These are phyloP conservation scores for Arthroderma uncinatum DNA, from an alignment of 2,329 filamentous ascomycete genomes.

Conservation along the genomic window DNA sequence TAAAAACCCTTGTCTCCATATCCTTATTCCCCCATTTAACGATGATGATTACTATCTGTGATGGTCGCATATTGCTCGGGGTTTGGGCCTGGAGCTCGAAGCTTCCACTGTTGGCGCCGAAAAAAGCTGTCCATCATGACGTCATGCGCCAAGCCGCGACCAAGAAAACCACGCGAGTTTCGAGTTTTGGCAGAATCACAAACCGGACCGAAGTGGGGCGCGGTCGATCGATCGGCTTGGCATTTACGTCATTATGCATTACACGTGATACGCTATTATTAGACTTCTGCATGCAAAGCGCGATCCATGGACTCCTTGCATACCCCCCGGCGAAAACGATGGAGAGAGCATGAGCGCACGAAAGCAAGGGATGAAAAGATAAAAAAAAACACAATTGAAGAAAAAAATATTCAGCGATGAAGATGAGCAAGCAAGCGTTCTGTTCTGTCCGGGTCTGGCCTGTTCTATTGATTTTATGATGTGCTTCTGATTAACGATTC, in stretches of 20 bases:
- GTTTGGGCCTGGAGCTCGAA: too few species aligned
- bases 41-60: too few species aligned
- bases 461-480: neutral
- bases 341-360: too few species aligned
- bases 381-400: too few species aligned
- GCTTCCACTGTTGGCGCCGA: neutral
- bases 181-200: conserved; percentile 2
- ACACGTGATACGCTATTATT: neutral
- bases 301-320: too few species aligned
- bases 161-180: neutral
- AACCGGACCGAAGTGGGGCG: conserved; percentile 1
- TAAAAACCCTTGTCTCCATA: neutral
- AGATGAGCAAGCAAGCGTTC: neutral
- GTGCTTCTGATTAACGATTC: neutral
- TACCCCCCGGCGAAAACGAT: too few species aligned
- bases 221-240: neutral
- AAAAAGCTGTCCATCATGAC: neutral
- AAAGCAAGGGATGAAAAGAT: too few species aligned
- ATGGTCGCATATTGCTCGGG: too few species aligned
- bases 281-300: too few species aligned
- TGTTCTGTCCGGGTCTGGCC: too few species aligned
- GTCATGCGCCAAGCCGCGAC: neutral
- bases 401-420: too few species aligned
- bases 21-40: neutral
- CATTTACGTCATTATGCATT: neutral